Conservation (phyloP, 805 yeast species). For the Ogataea trehaloabstinens region DNA sequence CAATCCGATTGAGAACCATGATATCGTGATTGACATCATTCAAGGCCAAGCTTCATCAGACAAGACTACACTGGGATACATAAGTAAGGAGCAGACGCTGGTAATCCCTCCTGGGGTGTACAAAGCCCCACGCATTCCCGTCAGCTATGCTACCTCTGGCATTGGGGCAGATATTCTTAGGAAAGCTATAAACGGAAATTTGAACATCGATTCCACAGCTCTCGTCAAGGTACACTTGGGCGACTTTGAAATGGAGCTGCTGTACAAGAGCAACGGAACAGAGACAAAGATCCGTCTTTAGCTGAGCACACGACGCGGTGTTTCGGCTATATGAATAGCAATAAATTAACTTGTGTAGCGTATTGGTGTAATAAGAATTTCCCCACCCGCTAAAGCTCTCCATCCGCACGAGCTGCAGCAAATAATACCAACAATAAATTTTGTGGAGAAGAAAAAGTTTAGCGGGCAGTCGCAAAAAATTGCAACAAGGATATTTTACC, state of each 20-base stretch:
- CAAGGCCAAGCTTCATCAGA: constrained; percentile 49
- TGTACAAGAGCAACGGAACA: constrained; percentile 45
- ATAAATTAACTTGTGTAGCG: no score
- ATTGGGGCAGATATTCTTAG: constrained; percentile 48
- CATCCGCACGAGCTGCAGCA: no score
- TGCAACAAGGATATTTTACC: no score
- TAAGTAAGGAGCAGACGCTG: constrained; percentile 40
- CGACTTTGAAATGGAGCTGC: constrained; percentile 38
- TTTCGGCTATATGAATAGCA: no score
- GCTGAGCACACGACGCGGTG: background rate
- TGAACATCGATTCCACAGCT: constrained; percentile 47
- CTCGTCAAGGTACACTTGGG: constrained; percentile 40
- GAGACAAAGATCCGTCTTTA: constrained; percentile 37
- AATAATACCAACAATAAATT: no score
- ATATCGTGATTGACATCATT: constrained; percentile 38
- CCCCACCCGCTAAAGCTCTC: no score
- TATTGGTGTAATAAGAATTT: no score
- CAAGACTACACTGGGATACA: constrained; percentile 44
- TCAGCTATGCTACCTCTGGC: constrained; percentile 41
- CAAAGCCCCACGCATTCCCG: constrained; percentile 49
- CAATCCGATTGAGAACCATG: constrained; percentile 54
- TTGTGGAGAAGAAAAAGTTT: no score
- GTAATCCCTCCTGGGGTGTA: constrained; percentile 51
- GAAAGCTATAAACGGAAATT: constrained; percentile 49
- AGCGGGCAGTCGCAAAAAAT: no score